These are phyloP conservation scores for Clonostachys chloroleuca DNA, from an alignment of 2,329 filamentous ascomycete genomes.

Conservation along the genomic window DNA sequence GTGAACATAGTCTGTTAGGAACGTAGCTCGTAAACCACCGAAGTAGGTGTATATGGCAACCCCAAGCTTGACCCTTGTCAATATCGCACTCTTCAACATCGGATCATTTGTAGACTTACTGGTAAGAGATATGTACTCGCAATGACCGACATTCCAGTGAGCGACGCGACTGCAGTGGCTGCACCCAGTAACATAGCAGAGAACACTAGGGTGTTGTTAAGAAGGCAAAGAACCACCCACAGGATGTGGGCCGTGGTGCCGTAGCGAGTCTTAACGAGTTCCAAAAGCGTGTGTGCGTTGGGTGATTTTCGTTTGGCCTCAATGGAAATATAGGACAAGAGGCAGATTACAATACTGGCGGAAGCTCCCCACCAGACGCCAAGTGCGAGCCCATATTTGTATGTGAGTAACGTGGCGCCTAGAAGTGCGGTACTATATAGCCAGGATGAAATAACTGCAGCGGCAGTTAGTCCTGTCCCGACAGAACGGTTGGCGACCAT, in stretches of 20 bases:
- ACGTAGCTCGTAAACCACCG: constrained; percentile 19
- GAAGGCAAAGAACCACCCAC: constrained; percentile 72
- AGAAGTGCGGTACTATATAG: constrained; percentile 79
- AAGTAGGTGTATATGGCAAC: constrained; percentile 72
- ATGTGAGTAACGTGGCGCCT: constrained; percentile 69
- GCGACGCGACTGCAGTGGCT: constrained; percentile 34
- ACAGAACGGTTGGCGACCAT: constrained; percentile 6
- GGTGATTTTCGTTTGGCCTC: constrained; percentile 78
- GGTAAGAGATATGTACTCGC: constrained; percentile 80
- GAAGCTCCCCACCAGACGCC: constrained; percentile 51
- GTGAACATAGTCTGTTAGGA: constrained; percentile 43
- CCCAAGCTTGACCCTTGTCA: constrained; percentile 38
- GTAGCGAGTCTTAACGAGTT: constrained; percentile 73
- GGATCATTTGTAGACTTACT: no score
- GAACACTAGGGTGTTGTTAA: constrained; percentile 78
- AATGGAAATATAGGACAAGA: constrained; percentile 81
- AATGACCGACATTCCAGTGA: constrained; percentile 39
- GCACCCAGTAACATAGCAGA: constrained; percentile 81
- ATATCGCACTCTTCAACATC: no score
- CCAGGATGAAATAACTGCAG: constrained; percentile 44
- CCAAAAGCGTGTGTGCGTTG: constrained; percentile 75
- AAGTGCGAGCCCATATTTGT: constrained; percentile 62
- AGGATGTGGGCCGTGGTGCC: constrained; percentile 63
- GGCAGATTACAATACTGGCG: constrained; percentile 73
- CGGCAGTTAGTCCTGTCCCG: constrained; percentile 4